A percentile compares a stretch with the other conserved stretches of the same genome.
Conservation (phyloP, 768 basidiomycete genomes). For the Hemileccinum rubropunctum region DNA sequence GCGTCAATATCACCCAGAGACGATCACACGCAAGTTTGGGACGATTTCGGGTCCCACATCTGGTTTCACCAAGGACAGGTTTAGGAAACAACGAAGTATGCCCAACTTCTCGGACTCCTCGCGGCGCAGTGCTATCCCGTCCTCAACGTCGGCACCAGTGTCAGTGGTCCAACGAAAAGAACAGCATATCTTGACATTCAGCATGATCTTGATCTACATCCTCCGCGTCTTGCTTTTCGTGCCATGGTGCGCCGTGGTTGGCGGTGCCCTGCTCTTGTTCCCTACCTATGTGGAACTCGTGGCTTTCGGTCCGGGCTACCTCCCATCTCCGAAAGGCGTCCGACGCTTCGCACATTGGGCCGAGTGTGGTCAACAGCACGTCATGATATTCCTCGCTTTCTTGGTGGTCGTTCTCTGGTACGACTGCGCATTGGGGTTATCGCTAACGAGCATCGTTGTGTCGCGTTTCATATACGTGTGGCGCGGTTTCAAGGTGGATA, state of each 20-base stretch:
- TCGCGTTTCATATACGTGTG: slow-evolving; percentile 30
- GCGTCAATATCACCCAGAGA: neutral
- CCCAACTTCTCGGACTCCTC: slow-evolving; percentile 9
- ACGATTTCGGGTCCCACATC: slow-evolving; percentile 25
- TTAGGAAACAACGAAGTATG: slow-evolving; percentile 13
- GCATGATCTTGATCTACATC: neutral
- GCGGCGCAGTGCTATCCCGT: neutral
- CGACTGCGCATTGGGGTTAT: slow-evolving; percentile 14
- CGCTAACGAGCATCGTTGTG: slow-evolving; percentile 13
- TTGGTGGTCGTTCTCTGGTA: slow-evolving; percentile 20
- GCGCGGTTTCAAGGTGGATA: slow-evolving; percentile 23
- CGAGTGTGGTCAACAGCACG: slow-evolving; percentile 33
- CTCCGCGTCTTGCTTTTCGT: slow-evolving; percentile 28
- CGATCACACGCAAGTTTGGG: slow-evolving; percentile 20
- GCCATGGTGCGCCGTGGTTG: slow-evolving; percentile 37
- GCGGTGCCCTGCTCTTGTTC: slow-evolving; percentile 30
- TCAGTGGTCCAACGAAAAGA: neutral
- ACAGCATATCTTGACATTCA: neutral
- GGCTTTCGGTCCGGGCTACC: slow-evolving; percentile 31
- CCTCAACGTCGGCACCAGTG: neutral
- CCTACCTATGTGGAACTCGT: slow-evolving; percentile 26
- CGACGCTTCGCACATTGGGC: slow-evolving; percentile 40
- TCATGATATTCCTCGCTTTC: slow-evolving; percentile 32
- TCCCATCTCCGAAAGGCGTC: slow-evolving; percentile 26
- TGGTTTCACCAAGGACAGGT: neutral